Percentiles rank a stretch among this genome's conserved stretches.
These are phyloP conservation scores for Suhomyces bribrorum DNA, from an alignment of 1,139 yeast species.

Conservation along the genomic window DNA sequence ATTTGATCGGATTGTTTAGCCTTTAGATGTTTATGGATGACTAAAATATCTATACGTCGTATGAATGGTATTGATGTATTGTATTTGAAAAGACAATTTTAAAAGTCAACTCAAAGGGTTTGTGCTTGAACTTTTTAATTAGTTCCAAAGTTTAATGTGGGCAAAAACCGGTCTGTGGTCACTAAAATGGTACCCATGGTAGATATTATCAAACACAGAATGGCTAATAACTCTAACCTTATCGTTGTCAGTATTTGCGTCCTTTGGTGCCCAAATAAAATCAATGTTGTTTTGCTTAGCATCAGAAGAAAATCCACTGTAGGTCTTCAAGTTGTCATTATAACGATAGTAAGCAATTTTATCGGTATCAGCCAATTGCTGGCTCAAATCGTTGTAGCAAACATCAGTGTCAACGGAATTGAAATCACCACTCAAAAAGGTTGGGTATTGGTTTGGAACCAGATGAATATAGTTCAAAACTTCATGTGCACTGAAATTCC, in stretches of 20 bases:
- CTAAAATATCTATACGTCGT: too few species aligned
- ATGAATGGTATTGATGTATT: too few species aligned
- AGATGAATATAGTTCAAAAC: slow-evolving; percentile 34
- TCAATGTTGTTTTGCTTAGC: slow-evolving; percentile 27
- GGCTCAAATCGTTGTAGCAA: slow-evolving; percentile 33
- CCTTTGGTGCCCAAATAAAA: slow-evolving; percentile 32
- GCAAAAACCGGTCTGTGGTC: slow-evolving; percentile 49
- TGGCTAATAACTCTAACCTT: slow-evolving; percentile 27
- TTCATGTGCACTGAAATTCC: slow-evolving; percentile 30
- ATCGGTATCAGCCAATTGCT: slow-evolving; percentile 22
- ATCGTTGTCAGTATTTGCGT: slow-evolving; percentile 13
- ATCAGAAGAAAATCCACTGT: slow-evolving; percentile 39
- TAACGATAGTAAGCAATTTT: slow-evolving; percentile 22
- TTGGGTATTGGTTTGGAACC: slow-evolving; percentile 31
- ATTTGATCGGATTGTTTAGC: too few species aligned
- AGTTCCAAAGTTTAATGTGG: slow-evolving; percentile 21
- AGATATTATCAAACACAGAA: slow-evolving; percentile 35
- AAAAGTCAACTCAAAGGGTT: too few species aligned
- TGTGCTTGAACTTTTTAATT: background rate
- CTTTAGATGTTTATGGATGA: too few species aligned
- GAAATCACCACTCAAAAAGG: slow-evolving; percentile 42
- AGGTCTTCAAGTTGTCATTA: slow-evolving; percentile 34
- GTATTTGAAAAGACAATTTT: too few species aligned
- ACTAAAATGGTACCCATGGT: slow-evolving; percentile 31
- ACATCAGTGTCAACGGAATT: slow-evolving; percentile 34